Base-by-base conservation (phyloP, 2,329 filamentous ascomycete species). In the Cryoendolithus antarcticus region DNA sequence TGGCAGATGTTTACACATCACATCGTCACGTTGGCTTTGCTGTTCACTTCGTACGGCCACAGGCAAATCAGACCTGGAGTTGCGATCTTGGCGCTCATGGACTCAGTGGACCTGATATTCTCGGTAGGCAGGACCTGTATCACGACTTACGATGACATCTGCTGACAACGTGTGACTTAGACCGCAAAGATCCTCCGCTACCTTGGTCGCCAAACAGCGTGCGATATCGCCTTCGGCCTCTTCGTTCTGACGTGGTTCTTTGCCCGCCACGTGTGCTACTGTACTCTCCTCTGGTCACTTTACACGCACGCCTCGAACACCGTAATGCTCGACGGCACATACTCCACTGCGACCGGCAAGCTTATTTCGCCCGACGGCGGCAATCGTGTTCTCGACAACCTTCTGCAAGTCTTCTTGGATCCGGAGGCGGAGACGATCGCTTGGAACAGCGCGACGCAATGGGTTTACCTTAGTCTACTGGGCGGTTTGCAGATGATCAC, bases 1-100 rank as follows among this genome's bases (percentile, higher is more conserved):
- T 82, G 77, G 67, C 89, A 96, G 62, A 96, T 96, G 91, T 77
- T 96, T 50, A 80, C 77, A 11, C 91, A 96, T 61, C 91, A 98
- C 64, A 75, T 95, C 57, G 78, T 96, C 58, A 98, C 91, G 12
- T 84, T 80, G 54, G 67, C 70, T 4, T 75, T 98, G 33, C 78
- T 98, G 47, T 77, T 78, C 41, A 73, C 78, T 27, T 89, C 82
- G 48, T 96, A 96, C 60, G 75, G 78, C 48, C 94, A 93, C 59
- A 80, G 89, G 56, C 79, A 86, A 56, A 93, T 82, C 41, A 81
- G 83, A 35, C 84, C 94, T 21, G 89, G 86, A 40, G 91, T 88
- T 55, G 72, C 93, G 35, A 86, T 96, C 44, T 68, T 98, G 37
- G 81, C 86, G 39, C 72, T 93, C 48, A 95, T 96, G 86, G 91